Evolutionary conservation across 176 grass and related monocot genomes (phyloP).

Genomic region (Triticum monococcum): DNA sequence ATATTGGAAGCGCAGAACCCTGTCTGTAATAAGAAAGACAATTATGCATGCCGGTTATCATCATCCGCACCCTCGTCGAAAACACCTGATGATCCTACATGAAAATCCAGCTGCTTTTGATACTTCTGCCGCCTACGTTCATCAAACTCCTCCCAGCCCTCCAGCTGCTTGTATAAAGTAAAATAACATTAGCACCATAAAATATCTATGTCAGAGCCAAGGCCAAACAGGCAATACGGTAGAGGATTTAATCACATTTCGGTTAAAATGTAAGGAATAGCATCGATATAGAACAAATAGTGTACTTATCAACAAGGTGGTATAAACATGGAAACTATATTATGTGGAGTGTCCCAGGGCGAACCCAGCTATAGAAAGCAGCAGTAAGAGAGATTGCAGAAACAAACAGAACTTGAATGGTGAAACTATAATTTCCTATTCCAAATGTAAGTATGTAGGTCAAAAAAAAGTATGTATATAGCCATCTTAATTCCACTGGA

Average conservation of each 20-base stretch:
- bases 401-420: not conserved
- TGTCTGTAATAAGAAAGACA: not conserved
- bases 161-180: conserved; percentile 40
- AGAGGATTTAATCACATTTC: not conserved
- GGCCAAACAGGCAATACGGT: not conserved
- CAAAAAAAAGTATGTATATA: too few relatives aligned
- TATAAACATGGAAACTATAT: not conserved
- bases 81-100: conserved; percentile 81
- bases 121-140: conserved; percentile 77
- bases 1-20: not conserved
- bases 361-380: not conserved
- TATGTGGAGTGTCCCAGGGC: too few relatives aligned
- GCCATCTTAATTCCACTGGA: too few relatives aligned
- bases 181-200: not conserved
- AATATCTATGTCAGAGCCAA: not conserved
- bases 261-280: too few relatives aligned
- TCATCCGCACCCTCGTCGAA: conserved; percentile 98
- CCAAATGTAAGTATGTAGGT: too few relatives aligned
- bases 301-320: not conserved
- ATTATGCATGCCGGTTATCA: conserved; percentile 37
- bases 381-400: not conserved
- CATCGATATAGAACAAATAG: not conserved
- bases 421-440: not conserved
- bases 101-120: conserved; percentile 96
- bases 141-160: conserved; percentile 93